Percentiles rank a stretch among this genome's conserved stretches.
Conservation (phyloP, 2,329 filamentous ascomycete species). For the Fusarium pininemorale region DNA sequence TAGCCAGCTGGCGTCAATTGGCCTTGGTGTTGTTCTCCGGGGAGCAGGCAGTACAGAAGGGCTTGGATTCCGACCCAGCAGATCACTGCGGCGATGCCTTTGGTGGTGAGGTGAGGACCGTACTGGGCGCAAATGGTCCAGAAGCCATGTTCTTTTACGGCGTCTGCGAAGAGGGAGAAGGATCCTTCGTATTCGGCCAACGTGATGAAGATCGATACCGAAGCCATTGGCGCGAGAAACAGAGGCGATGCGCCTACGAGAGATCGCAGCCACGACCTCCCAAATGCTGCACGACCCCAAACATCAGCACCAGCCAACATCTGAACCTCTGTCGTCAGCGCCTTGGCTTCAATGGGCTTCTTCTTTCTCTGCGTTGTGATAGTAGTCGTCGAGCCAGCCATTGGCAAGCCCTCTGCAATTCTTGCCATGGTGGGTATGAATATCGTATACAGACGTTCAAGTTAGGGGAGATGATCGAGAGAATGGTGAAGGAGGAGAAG, state of each 20-base stretch:
- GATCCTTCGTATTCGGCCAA: slow-evolving; percentile 35
- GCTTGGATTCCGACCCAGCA: slow-evolving; percentile 28
- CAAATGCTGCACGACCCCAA: slow-evolving; percentile 41
- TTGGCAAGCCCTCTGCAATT: neutral
- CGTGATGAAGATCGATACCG: slow-evolving; percentile 39
- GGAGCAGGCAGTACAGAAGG: slow-evolving; percentile 20
- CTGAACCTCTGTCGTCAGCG: neutral
- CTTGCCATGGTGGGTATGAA: neutral
- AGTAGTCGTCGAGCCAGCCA: slow-evolving; percentile 10
- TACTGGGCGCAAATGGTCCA: slow-evolving; percentile 28
- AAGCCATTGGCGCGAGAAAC: slow-evolving; percentile 35
- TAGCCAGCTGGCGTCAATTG: slow-evolving; percentile 56
- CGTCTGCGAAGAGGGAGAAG: slow-evolving; percentile 12
- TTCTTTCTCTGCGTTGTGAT: neutral
- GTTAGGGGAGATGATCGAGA: neutral
- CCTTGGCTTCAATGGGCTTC: neutral
- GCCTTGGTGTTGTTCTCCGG: slow-evolving; percentile 41
- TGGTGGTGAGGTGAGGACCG: slow-evolving; percentile 21
- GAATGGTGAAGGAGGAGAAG: neutral
- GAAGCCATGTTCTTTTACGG: slow-evolving; percentile 16
- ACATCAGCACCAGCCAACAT: neutral
- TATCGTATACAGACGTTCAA: neutral
- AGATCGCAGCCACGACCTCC: slow-evolving; percentile 37
- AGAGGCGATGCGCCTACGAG: slow-evolving; percentile 37
- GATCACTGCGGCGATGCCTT: slow-evolving; percentile 18